Conservation (phyloP, 345 rosid genomes). For the Odontarrhena argentea region DNA sequence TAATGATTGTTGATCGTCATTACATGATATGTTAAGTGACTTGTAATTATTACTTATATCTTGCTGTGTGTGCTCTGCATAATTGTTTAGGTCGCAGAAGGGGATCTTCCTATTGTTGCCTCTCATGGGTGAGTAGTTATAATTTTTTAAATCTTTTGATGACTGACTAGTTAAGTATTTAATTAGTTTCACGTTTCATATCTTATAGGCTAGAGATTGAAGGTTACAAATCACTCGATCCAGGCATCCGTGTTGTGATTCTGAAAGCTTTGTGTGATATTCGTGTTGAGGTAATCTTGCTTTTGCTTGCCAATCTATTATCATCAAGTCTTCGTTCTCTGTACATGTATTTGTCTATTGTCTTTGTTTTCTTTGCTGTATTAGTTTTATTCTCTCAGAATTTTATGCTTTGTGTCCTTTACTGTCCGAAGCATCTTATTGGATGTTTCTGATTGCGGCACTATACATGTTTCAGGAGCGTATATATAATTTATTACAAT, state of each 20-base stretch:
- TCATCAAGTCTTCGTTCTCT: neutral
- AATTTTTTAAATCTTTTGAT: constrained; percentile 10
- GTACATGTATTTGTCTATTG: neutral
- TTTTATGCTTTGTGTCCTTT: neutral
- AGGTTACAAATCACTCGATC: constrained; percentile 77
- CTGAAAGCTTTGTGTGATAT: constrained; percentile 94
- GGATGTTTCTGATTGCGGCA: constrained; percentile 2
- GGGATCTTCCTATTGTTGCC: constrained; percentile 89
- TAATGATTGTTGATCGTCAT: constrained; percentile 45
- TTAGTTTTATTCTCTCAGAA: neutral
- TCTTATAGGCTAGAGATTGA: constrained; percentile 71
- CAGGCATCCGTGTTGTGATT: constrained; percentile 85
- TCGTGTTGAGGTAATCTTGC: constrained; percentile 80
- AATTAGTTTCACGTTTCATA: constrained; percentile 28
- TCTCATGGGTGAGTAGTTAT: constrained; percentile 79
- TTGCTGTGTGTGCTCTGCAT: constrained; percentile 30
- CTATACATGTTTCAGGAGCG: neutral
- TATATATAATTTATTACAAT: neutral
- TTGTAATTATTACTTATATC: neutral
- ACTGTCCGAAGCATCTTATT: neutral
- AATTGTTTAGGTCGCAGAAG: constrained; percentile 80
- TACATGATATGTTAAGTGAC: constrained; percentile 22
- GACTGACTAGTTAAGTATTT: constrained; percentile 14
- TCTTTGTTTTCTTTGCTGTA: neutral
- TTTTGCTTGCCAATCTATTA: neutral